Evolutionary conservation across 306 rosid genomes (phyloP).

Genomic region (Oemleria cerasiformis): DNA sequence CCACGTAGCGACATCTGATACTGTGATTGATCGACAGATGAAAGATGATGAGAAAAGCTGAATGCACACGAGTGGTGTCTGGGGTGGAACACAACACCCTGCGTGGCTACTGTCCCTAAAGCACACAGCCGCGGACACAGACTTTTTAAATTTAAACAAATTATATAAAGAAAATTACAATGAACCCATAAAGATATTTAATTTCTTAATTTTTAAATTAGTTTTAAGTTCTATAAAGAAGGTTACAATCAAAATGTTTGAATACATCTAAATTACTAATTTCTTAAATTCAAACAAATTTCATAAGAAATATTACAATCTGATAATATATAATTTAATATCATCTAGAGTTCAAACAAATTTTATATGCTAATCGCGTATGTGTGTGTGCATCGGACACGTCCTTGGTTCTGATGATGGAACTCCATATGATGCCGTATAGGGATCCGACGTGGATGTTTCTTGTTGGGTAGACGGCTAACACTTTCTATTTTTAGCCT

Average conservation of each 20-base stretch:
- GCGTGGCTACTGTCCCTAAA: conserved; percentile 34
- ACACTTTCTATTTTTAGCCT: conserved; percentile 9
- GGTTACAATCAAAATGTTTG: too few relatives aligned
- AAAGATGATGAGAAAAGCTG: neutral
- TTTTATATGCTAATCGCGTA: neutral
- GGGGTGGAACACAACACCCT: conserved; percentile 28
- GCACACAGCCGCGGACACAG: too few relatives aligned
- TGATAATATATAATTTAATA: too few relatives aligned
- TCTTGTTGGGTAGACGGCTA: conserved; percentile 39
- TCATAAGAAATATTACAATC: too few relatives aligned
- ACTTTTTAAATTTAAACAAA: too few relatives aligned
- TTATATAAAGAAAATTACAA: too few relatives aligned
- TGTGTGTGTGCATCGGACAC: conserved; percentile 21
- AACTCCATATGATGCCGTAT: conserved; percentile 13
- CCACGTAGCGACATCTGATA: conserved; percentile 21
- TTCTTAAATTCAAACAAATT: too few relatives aligned
- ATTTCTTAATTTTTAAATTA: too few relatives aligned
- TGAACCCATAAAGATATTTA: too few relatives aligned
- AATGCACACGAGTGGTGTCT: conserved; percentile 47
- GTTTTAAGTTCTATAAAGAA: too few relatives aligned
- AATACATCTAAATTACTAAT: too few relatives aligned
- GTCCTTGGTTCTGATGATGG: neutral
- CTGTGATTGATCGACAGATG: neutral
- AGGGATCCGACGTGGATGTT: conserved; percentile 37
- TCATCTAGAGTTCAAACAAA: too few relatives aligned